Conservation (phyloP, 2,329 filamentous ascomycete genomes). For the Aotearoamyces nothofagi region DNA sequence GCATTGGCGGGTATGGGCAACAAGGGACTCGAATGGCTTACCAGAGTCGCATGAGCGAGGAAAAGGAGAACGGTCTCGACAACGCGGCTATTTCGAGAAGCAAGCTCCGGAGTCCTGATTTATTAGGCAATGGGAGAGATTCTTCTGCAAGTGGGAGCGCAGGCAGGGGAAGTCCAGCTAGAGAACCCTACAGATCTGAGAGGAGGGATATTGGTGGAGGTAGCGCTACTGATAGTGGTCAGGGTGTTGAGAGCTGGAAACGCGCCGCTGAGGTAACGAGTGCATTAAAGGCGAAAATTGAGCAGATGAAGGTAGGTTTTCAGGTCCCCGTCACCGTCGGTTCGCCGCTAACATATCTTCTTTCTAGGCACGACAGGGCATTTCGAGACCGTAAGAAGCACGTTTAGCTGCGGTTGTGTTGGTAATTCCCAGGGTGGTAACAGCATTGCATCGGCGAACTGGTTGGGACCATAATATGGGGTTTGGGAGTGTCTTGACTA, state of each 20-base stretch:
- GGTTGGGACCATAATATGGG: too few relatives aligned
- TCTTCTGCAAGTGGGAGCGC: conserved; percentile 17
- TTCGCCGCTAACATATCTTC: conserved; percentile 2
- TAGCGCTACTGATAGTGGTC: conserved; percentile 21
- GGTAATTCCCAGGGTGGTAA: too few relatives aligned
- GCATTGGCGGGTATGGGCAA: conserved; percentile 28
- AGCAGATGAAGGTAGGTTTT: conserved; percentile 75
- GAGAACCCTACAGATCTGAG: conserved; percentile 9
- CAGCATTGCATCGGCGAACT: too few relatives aligned
- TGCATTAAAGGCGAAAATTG: conserved; percentile 91
- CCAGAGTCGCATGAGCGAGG: conserved; percentile 51
- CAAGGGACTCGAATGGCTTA: conserved; percentile 33
- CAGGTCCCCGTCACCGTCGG: neutral
- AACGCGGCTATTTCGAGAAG: conserved; percentile 9
- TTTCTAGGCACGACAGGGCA: conserved; percentile 32
- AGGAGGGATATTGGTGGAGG: conserved; percentile 20
- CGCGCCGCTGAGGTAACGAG: conserved; percentile 94
- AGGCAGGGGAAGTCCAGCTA: conserved; percentile 17
- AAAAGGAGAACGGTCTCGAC: conserved; percentile 57
- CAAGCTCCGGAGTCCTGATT: conserved; percentile 17
- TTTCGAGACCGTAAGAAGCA: conserved; percentile 27
- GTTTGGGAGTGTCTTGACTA: too few relatives aligned
- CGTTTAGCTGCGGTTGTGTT: too few relatives aligned
- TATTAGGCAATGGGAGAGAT: conserved; percentile 13
- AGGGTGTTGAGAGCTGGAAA: conserved; percentile 85